Percentiles rank a stretch among this genome's conserved stretches.
Evolutionary conservation across 352 stramenopile genomes (phyloP).

Genomic region (Pythium dissotocum): DNA sequence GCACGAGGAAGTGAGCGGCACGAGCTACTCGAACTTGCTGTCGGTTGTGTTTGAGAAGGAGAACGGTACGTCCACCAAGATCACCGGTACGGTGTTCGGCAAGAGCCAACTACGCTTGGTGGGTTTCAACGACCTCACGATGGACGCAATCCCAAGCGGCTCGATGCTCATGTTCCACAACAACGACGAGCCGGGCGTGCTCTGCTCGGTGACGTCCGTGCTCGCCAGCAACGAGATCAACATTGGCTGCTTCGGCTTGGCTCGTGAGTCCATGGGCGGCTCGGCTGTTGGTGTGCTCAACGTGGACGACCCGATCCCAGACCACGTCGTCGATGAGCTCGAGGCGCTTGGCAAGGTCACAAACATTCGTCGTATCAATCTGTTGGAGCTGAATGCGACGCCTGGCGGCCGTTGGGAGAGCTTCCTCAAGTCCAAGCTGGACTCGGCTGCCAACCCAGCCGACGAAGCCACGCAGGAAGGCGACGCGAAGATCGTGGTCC

Average conservation of each 20-base stretch:
- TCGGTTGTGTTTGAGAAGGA: constrained; percentile 92
- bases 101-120: constrained; percentile 87
- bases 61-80: constrained; percentile 72
- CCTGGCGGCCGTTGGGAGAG: constrained; percentile 57
- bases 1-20: constrained; percentile 70
- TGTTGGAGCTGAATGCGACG: constrained; percentile 70
- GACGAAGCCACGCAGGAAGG: constrained; percentile 9
- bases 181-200: constrained; percentile 92
- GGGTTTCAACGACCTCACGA: constrained; percentile 85
- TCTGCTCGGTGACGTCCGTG: constrained; percentile 93
- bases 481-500: constrained; percentile 44
- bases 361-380: constrained; percentile 85
- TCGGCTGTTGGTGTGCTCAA: constrained; percentile 88
- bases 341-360: constrained; percentile 67
- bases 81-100: constrained; percentile 91
- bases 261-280: constrained; percentile 61
- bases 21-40: constrained; percentile 90
- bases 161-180: constrained; percentile 95
- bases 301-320: constrained; percentile 87
- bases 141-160: constrained; percentile 84
- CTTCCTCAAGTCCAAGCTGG: constrained; percentile 53
- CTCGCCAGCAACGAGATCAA: constrained; percentile 93
- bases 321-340: constrained; percentile 85
- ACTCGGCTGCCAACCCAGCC: constrained; percentile 22
- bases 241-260: constrained; percentile 92